Conservation (phyloP, 192 early-diverging fungal genomes). For the Oehlia diaphana region DNA sequence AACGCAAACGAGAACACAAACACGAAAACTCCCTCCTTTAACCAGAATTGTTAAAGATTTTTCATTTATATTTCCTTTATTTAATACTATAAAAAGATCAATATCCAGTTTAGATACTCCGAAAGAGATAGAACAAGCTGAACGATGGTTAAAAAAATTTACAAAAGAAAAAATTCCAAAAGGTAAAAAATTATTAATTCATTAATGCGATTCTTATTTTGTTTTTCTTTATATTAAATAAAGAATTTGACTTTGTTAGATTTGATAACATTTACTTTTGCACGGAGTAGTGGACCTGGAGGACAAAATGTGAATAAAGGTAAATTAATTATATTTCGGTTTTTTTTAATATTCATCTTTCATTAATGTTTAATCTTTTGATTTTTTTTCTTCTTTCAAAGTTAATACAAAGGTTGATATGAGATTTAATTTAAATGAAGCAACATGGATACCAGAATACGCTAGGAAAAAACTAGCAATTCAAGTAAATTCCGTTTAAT, state of each 20-base stretch:
- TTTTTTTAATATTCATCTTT: not conserved
- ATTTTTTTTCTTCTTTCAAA: conserved; percentile 30
- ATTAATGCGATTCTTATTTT: not conserved
- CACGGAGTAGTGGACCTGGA: conserved; percentile 81
- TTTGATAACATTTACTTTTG: conserved; percentile 57
- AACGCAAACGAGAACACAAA: not conserved
- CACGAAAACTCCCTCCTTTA: not conserved
- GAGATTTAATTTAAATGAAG: conserved; percentile 65
- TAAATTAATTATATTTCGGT: conserved; percentile 20
- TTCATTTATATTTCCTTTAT: not conserved
- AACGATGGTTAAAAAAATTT: conserved; percentile 50
- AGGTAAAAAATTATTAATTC: conserved; percentile 31
- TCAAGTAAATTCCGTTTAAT: conserved; percentile 36
- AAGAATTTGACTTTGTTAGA: conserved; percentile 14
- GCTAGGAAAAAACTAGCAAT: conserved; percentile 60
- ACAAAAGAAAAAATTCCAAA: conserved; percentile 61
- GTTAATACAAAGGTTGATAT: conserved; percentile 86
- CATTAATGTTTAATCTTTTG: not conserved
- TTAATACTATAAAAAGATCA: not conserved
- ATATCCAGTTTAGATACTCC: conserved; percentile 26
- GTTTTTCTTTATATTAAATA: not conserved
- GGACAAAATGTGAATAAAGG: conserved; percentile 96
- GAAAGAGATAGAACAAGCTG: conserved; percentile 45
- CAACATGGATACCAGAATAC: conserved; percentile 74
- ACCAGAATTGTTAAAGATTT: no score